phyloP scores from a whole-genome alignment of 2,329 filamentous ascomycete species.

The Aspergillus sojae region DNA sequence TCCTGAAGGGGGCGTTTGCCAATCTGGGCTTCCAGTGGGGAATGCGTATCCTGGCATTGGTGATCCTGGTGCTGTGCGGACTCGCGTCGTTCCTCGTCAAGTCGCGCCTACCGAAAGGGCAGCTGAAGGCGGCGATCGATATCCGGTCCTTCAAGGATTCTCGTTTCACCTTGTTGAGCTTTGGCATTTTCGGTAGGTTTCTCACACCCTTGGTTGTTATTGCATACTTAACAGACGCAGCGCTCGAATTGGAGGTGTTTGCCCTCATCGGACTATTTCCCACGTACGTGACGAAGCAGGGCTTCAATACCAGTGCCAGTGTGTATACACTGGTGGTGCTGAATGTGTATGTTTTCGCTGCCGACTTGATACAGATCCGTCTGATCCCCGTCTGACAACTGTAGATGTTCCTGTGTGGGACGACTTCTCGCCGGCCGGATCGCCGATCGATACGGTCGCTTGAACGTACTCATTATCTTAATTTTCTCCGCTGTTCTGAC shows the following conservation, averaged over 20 bases:
- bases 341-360: constrained; percentile 36
- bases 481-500: constrained; percentile 39
- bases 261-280: constrained; percentile 33
- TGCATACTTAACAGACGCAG: constrained; percentile 18
- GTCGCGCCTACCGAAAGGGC: constrained; percentile 38
- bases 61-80: constrained; percentile 36
- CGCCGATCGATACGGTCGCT: constrained; percentile 49
- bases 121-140: constrained; percentile 42
- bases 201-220: background rate
- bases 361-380: background rate
- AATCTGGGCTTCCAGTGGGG: constrained; percentile 44
- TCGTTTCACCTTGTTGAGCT: constrained; percentile 48
- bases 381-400: background rate
- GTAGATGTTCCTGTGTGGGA: constrained; percentile 45
- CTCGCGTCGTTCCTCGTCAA: constrained; percentile 40
- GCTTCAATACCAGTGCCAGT: constrained; percentile 28
- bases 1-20: constrained; percentile 37
- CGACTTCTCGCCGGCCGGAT: constrained; percentile 48
- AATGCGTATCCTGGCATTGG: constrained; percentile 41
- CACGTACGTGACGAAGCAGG: constrained; percentile 33
- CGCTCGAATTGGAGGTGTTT: constrained; percentile 35
- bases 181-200: constrained; percentile 47
- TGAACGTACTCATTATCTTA: constrained; percentile 48
- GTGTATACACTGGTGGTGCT: constrained; percentile 41
- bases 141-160: constrained; percentile 47